Evolutionary conservation across 257 asterid genomes (phyloP), one percentile per base, ranked within the genome.

Genomic region (Ehretia macrophylla): DNA sequence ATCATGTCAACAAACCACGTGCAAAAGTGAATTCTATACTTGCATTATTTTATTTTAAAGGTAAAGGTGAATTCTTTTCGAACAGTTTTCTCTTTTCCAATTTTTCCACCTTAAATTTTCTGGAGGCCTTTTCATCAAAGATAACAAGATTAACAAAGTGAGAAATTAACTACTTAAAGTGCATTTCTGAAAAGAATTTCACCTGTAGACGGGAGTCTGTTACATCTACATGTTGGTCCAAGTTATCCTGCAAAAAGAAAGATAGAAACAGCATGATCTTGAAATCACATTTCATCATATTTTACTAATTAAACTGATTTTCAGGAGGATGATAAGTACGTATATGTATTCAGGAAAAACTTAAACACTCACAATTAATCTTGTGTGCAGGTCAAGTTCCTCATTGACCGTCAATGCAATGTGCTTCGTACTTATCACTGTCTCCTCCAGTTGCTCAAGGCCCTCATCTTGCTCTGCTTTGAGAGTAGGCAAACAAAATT

Each of bases 401-500:
- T 93, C 97, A 45, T 83, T 93, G 74, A 93, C 97, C 32, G 99
- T 94, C 75, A 89, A 58, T 19, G 95, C 97, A 64, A 93, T 86
- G 73, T 93, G 99, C 71, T 86, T 93, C 66, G 96, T 93, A 82
- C 99, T 93, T 48, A 81, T 27, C 59, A 93, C 90, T 8, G 97
- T 86, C 75, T 86, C 90, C 79, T 85, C 97, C 84, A 93, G 57
- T 64, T 80, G 74, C 76, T 83, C 97, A 61, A 93, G 95, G 65
- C 89, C 97, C 66, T 85, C 94, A 42, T 93, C 97, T 83, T 93
- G 99, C 65, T 93, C 99, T 93, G 86, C 59, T 71, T 32, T 61
- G 46, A 62, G 50, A 37, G 51, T 4, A 58, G 42, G 27, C 60
- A 46, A 38, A 44, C 38, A 55, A 63, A 55, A 56, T 32, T 58